phyloP scores from a whole-genome alignment of 2,329 filamentous ascomycete species.

The Hymenoscyphus occultus region DNA sequence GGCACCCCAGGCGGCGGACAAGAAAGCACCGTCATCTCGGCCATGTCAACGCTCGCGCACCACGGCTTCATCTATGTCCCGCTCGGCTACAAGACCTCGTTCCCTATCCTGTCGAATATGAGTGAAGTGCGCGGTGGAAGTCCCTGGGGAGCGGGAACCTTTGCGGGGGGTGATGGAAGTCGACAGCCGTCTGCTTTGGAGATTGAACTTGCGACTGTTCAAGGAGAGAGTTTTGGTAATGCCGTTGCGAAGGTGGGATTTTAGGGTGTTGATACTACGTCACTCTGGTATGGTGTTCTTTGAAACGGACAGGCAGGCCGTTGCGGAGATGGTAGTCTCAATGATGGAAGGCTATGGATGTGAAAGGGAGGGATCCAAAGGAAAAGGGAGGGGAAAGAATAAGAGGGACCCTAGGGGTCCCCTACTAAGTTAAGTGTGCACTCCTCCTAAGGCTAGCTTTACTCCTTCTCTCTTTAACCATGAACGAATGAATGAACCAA shows the following conservation, averaged over 20 bases:
- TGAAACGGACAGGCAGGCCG: too few relatives aligned
- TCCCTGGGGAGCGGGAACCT: conserved; percentile 93
- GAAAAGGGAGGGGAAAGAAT: conserved; percentile 41
- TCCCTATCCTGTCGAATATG: conserved; percentile 67
- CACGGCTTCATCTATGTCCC: conserved; percentile 98
- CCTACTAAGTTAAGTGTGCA: conserved; percentile 56
- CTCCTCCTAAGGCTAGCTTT: too few relatives aligned
- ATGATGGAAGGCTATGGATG: too few relatives aligned
- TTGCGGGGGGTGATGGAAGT: conserved; percentile 73
- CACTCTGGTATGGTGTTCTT: too few relatives aligned
- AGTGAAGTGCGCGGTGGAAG: conserved; percentile 80
- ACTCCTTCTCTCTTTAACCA: too few relatives aligned
- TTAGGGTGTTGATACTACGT: conserved; percentile 47
- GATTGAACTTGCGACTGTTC: conserved; percentile 72
- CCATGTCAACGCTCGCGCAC: conserved; percentile 83
- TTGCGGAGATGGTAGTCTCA: too few relatives aligned
- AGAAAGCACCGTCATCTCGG: conserved; percentile 77
- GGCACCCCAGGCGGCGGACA: conserved; percentile 83
- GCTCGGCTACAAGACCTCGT: conserved; percentile 82
- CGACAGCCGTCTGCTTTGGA: conserved; percentile 76
- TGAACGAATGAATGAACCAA: too few relatives aligned
- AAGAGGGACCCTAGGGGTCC: conserved; percentile 70
- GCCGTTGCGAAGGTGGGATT: conserved; percentile 67
- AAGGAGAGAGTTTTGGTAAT: conserved; percentile 84
- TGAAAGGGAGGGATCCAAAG: conserved; percentile 61